A percentile compares a stretch with the other conserved stretches of the same genome.
Evolutionary conservation across 306 rosid species (phyloP).

Genomic region (Cucumis cinereus): DNA sequence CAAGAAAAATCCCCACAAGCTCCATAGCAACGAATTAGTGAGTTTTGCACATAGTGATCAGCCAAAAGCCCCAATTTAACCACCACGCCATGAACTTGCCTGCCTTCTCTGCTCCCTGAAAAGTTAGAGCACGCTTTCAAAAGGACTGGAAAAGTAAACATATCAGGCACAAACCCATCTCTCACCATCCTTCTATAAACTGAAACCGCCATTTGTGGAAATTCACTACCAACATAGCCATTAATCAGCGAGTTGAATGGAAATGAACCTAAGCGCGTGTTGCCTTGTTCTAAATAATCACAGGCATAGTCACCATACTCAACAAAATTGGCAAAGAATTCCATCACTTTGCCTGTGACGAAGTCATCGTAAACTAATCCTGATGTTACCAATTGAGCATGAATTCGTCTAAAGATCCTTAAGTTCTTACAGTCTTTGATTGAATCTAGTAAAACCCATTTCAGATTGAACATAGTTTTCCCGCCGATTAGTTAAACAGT

Average conservation of each 20-base stretch:
- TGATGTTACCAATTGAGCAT: slow-evolving; percentile 39
- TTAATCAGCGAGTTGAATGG: slow-evolving; percentile 49
- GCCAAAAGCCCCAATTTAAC: slow-evolving; percentile 34
- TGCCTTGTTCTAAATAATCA: slow-evolving; percentile 51
- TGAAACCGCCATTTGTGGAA: slow-evolving; percentile 28
- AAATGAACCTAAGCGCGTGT: slow-evolving; percentile 47
- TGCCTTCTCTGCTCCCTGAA: slow-evolving; percentile 41
- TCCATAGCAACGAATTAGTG: slow-evolving; percentile 38
- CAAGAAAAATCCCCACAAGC: slow-evolving; percentile 35
- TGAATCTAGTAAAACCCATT: slow-evolving; percentile 32
- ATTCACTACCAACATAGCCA: slow-evolving; percentile 17
- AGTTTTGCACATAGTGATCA: slow-evolving; percentile 49
- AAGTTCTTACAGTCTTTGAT: slow-evolving; percentile 34
- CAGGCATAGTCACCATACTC: slow-evolving; percentile 36
- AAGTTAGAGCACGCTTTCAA: slow-evolving; percentile 35
- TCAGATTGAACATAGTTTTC: background rate
- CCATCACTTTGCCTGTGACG: slow-evolving; percentile 30
- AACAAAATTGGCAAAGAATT: slow-evolving; percentile 37
- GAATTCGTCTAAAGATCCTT: slow-evolving; percentile 46
- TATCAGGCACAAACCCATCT: slow-evolving; percentile 60
- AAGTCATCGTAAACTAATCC: slow-evolving; percentile 36
- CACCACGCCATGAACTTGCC: slow-evolving; percentile 40
- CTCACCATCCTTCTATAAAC: slow-evolving; percentile 30
- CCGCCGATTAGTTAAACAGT: slow-evolving; percentile 7
- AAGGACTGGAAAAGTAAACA: slow-evolving; percentile 41